Evolutionary conservation across 495 filamentous ascomycete species (phyloP).

Genomic region (Cladorrhinum samala): DNA sequence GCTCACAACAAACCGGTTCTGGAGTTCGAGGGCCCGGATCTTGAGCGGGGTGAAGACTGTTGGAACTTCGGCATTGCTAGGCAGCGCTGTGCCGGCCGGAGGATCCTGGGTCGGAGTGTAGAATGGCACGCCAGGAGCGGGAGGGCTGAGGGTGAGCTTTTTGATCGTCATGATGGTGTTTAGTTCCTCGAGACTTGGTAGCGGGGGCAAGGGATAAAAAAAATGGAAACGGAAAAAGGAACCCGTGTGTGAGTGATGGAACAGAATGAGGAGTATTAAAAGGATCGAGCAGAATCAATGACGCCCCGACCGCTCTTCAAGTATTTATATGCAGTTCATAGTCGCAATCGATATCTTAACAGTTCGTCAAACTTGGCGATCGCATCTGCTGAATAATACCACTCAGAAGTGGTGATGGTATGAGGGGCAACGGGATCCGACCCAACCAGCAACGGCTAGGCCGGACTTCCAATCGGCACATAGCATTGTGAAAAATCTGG

Average conservation of each 20-base stretch:
- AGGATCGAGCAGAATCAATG: too few species aligned
- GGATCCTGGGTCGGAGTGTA: conserved; percentile 55
- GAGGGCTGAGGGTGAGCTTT: conserved; percentile 10
- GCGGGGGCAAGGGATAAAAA: background rate
- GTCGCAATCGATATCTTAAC: background rate
- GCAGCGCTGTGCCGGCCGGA: conserved; percentile 47
- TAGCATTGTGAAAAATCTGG: background rate
- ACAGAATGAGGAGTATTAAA: too few species aligned
- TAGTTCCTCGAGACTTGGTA: background rate
- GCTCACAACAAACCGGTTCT: conserved; percentile 60
- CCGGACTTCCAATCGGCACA: background rate
- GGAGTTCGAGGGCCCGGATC: conserved; percentile 61
- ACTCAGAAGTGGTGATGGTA: background rate
- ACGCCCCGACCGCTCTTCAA: too few species aligned
- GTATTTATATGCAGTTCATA: too few species aligned
- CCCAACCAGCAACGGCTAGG: background rate
- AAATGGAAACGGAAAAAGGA: background rate
- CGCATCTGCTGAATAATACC: background rate
- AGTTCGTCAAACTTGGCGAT: background rate
- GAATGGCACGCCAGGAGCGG: conserved; percentile 37
- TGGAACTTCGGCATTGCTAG: conserved; percentile 39
- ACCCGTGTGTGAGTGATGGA: background rate
- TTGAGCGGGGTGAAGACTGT: conserved; percentile 60
- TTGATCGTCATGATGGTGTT: conserved; percentile 11
- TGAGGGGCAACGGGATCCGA: background rate